These are phyloP conservation scores for Petrea volubilis DNA, from an alignment of 257 asterid genomes.

Conservation along the genomic window DNA sequence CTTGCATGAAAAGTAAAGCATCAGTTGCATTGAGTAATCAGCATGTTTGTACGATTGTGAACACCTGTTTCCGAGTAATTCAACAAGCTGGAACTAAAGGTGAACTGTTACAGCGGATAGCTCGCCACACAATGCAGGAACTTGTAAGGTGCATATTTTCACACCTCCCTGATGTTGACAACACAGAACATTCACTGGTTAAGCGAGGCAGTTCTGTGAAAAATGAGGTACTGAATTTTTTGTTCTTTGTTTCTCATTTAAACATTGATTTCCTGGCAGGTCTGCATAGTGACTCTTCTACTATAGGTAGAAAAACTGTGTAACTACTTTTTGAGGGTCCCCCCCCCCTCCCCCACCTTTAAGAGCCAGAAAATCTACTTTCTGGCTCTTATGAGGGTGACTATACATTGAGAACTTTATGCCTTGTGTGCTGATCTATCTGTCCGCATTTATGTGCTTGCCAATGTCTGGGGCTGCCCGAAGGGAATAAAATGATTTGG, in stretches of 20 bases:
- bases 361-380: slow-evolving; percentile 15
- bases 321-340: too few relatives aligned
- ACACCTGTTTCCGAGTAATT: slow-evolving; percentile 82
- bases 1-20: slow-evolving; percentile 89
- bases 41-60: slow-evolving; percentile 89
- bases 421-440: slow-evolving; percentile 4
- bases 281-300: slow-evolving; percentile 8
- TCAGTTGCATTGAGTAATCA: slow-evolving; percentile 87
- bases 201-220: slow-evolving; percentile 65
- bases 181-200: slow-evolving; percentile 63
- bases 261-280: slow-evolving; percentile 2
- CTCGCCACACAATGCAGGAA: slow-evolving; percentile 96
- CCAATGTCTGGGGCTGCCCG: neutral
- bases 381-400: too few relatives aligned
- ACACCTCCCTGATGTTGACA: slow-evolving; percentile 85
- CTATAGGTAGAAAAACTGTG: neutral
- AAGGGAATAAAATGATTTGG: neutral
- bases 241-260: slow-evolving; percentile 2
- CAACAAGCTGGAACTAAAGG: slow-evolving; percentile 96
- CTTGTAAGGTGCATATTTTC: slow-evolving; percentile 89
- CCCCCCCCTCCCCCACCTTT: too few relatives aligned
- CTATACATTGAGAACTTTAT: too few relatives aligned
- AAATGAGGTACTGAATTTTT: slow-evolving; percentile 49
- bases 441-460: neutral
- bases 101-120: slow-evolving; percentile 85